These are phyloP conservation scores for Capsicum rhomboideum DNA, from an alignment of 257 asterid genomes.

Conservation along the genomic window DNA sequence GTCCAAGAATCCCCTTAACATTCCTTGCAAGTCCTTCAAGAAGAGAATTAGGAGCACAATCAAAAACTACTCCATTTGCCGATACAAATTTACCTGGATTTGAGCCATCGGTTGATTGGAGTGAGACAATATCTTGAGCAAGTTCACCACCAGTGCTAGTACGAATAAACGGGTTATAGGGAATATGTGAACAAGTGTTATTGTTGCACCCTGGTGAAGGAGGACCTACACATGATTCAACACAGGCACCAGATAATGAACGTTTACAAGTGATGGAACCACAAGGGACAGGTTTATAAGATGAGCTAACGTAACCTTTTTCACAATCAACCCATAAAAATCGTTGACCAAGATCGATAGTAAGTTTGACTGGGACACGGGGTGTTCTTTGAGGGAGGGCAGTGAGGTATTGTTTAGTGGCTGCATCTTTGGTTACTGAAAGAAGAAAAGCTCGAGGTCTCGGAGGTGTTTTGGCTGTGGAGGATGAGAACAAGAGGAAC, in stretches of 20 bases:
- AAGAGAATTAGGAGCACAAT: background rate
- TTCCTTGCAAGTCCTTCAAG: background rate
- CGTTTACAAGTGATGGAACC: constrained; percentile 15
- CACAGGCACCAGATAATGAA: background rate
- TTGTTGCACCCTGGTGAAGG: background rate
- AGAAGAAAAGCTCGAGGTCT: constrained; percentile 15
- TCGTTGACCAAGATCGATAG: constrained; percentile 28
- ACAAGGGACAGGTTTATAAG: constrained; percentile 13
- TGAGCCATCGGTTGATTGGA: background rate
- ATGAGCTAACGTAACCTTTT: constrained; percentile 11
- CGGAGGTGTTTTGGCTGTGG: background rate
- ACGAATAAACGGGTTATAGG: background rate
- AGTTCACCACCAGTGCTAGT: background rate
- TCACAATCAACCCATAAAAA: constrained; percentile 27
- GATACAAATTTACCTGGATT: background rate
- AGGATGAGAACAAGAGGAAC: background rate
- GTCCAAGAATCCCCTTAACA: background rate
- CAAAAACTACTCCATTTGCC: background rate
- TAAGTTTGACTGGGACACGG: constrained; percentile 15
- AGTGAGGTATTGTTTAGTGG: constrained; percentile 11
- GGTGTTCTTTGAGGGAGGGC: constrained; percentile 24
- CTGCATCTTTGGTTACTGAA: constrained; percentile 18
- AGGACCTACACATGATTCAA: background rate
- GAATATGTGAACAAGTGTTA: background rate
- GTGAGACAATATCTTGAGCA: background rate